Conservation (phyloP, 768 basidiomycete species). For the Termitomyces sp. region DNA sequence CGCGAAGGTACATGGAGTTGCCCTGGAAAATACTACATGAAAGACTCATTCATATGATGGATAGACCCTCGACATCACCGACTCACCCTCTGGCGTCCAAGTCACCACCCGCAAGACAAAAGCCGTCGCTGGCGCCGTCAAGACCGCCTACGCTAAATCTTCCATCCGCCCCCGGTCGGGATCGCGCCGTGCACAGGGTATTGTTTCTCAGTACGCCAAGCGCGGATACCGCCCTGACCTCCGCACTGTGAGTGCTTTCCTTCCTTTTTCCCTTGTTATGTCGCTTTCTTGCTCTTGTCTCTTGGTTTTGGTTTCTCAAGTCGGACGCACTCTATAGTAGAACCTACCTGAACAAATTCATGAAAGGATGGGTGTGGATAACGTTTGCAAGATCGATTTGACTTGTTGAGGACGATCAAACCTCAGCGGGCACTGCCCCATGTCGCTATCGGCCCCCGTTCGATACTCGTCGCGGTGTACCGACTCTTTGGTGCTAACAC, state of each 20-base stretch:
- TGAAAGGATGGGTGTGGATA: conserved; percentile 90
- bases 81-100: conserved; percentile 51
- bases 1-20: conserved; percentile 51
- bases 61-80: conserved; percentile 66
- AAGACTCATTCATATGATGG: background rate
- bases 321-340: conserved; percentile 78
- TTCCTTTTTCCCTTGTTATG: conserved; percentile 1
- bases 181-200: conserved; percentile 64
- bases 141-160: conserved; percentile 42
- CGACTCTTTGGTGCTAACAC: conserved; percentile 77
- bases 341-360: conserved; percentile 75
- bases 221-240: conserved; percentile 78
- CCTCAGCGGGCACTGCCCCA: conserved; percentile 52
- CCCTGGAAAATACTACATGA: background rate
- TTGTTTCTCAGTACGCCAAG: conserved; percentile 55
- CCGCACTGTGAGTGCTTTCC: conserved; percentile 56
- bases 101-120: conserved; percentile 66
- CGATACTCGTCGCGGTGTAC: conserved; percentile 53
- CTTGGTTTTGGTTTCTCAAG: conserved; percentile 10
- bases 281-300: conserved; percentile 9
- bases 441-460: conserved; percentile 81
- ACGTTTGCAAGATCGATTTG: conserved; percentile 77
- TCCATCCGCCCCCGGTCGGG: conserved; percentile 68
- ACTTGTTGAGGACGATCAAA: conserved; percentile 57
- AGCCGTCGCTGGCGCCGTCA: conserved; percentile 49